Percentiles rank a stretch among this genome's conserved stretches.
These are phyloP conservation scores for Neurospora sp. DNA, from an alignment of 495 filamentous ascomycete genomes.

Conservation along the genomic window DNA sequence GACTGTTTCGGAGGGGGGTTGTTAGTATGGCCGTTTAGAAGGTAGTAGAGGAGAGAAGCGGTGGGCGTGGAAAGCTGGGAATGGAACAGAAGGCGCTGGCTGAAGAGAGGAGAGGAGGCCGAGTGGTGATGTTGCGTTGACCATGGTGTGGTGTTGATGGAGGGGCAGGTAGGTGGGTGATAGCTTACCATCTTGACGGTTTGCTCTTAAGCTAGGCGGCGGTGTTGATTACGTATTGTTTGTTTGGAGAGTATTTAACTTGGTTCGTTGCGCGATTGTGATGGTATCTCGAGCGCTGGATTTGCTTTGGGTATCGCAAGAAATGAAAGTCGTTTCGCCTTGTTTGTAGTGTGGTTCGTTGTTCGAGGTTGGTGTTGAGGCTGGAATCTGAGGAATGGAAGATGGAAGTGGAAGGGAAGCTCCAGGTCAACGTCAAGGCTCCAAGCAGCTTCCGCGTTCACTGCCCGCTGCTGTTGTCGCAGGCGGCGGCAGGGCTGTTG, in stretches of 20 bases:
- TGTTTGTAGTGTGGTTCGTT: not conserved
- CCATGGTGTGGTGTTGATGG: not conserved
- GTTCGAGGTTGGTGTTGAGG: conserved; percentile 4
- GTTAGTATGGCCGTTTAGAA: too few species aligned
- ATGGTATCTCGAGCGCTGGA: not conserved
- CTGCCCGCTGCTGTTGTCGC: not conserved
- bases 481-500: not conserved
- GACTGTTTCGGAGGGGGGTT: too few species aligned
- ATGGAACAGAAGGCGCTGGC: too few species aligned
- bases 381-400: not conserved
- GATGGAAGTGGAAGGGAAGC: conserved; percentile 8
- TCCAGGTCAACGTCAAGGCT: conserved; percentile 24
- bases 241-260: not conserved
- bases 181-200: conserved; percentile 39
- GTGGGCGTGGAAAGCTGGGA: too few species aligned
- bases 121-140: too few species aligned
- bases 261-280: not conserved
- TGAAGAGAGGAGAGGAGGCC: too few species aligned
- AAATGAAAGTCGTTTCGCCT: not conserved
- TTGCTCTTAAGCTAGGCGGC: not conserved
- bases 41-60: too few species aligned
- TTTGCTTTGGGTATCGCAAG: not conserved
- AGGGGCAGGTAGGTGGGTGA: too few species aligned
- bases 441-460: conserved; percentile 35
- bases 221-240: not conserved